Base-by-base conservation (phyloP, 2,329 filamentous ascomycete species). In the Aspergillus transmontanensis region DNA sequence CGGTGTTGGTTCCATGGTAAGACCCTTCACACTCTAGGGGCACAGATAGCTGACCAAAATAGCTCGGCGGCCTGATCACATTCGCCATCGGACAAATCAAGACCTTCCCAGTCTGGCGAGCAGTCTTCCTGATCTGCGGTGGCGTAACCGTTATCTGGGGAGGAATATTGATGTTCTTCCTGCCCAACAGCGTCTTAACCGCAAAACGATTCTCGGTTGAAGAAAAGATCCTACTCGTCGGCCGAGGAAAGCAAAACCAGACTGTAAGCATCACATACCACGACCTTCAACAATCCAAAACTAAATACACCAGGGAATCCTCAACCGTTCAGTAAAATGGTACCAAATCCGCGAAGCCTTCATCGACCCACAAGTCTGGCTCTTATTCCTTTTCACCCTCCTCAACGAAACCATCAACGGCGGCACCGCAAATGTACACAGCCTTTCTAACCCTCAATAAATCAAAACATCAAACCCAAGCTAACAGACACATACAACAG, bases 341-440 rank as follows among this genome's bases (percentile, higher is more conserved):
- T 74, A 78, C 14, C 84, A 85, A 62, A 80, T 85, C 41, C 75
- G 77, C 0, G 84, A 85, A 66, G 82, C 82, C 0, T 69, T 83
- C 7, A 43, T 72, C 5, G 81, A 83, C 58, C 74, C 79, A 0
- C 80, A 83, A 66, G 76, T 83, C 7, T 82, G 80, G 79, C 71
- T 82, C 1, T 64, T 82, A 6, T 80, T 81, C 58, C 63, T 82
- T 1, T 84, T 80, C 59, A 79, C 79, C 3, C 72, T 87, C 0
- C 72, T 85, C 21, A 87, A 87, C 61, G 84, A 87, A 66, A 74
- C 79, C 2, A 80, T 86, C 65, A 75, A 75, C 36, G 73, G 87
- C 81, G 85, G 85, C 0, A 72, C 85, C 10, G 81, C 84, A 6
- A 86, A 84, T 66, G 64, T 65, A 64, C 2, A 23, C 36, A 7